phyloP scores from a whole-genome alignment of 345 rosid genomes.

The Pugionium dolabratum region DNA sequence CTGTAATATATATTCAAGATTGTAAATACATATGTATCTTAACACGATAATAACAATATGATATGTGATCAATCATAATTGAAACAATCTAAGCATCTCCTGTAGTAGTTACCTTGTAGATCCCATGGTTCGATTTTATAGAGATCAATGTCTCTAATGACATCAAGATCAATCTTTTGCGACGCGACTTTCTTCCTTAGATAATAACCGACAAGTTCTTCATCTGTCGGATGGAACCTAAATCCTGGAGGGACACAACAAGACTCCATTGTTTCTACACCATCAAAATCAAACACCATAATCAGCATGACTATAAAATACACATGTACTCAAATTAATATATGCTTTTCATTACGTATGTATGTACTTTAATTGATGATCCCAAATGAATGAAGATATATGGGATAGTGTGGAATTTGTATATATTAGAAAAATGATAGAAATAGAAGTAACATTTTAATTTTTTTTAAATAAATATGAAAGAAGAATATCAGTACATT shows the following conservation, averaged over 20 bases:
- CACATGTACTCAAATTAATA: not conserved
- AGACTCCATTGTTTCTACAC: conserved; percentile 59
- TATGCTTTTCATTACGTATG: not conserved
- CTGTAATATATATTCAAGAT: conserved; percentile 42
- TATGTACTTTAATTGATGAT: conserved; percentile 1
- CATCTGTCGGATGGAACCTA: conserved; percentile 94
- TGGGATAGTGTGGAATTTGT: not conserved
- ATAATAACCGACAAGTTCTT: conserved; percentile 94
- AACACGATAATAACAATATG: not conserved
- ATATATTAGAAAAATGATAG: not conserved
- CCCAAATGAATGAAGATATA: conserved; percentile 5
- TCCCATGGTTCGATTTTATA: conserved; percentile 97
- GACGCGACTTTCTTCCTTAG: conserved; percentile 89
- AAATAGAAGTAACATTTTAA: not conserved
- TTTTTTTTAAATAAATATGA: not conserved
- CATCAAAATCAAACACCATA: conserved; percentile 44
- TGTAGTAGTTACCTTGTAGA: conserved; percentile 62
- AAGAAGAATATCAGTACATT: not conserved
- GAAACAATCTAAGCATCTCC: not conserved
- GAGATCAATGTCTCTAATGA: conserved; percentile 87
- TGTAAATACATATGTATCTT: conserved; percentile 1
- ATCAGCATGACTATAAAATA: conserved; percentile 6
- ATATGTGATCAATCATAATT: not conserved
- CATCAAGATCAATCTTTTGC: conserved; percentile 94
- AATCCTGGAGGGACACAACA: conserved; percentile 90